Conservation (phyloP, 1,139 yeast genomes). For the Pichia inconspicua region DNA sequence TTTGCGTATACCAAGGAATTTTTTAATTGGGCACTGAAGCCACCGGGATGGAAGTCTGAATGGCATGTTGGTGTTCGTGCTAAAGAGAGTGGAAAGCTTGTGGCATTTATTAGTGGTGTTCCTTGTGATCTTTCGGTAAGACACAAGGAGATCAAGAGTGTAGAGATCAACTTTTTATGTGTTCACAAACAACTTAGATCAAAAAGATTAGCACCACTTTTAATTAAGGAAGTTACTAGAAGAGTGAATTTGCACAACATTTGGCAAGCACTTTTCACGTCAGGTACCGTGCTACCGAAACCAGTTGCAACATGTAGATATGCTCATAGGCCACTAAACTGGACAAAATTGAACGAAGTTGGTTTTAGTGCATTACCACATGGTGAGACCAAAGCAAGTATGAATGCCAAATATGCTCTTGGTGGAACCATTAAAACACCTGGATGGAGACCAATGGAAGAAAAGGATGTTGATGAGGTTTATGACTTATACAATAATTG, state of each 20-base stretch:
- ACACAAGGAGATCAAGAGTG: conserved; percentile 50
- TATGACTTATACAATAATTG: conserved; percentile 50
- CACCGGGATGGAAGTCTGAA: conserved; percentile 86
- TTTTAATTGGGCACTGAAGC: conserved; percentile 86
- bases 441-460: conserved; percentile 60
- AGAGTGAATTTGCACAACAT: conserved; percentile 75
- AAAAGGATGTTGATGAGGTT: conserved; percentile 59
- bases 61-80: conserved; percentile 96
- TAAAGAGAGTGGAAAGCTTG: conserved; percentile 62
- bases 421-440: conserved; percentile 48
- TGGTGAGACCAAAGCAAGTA: conserved; percentile 67
- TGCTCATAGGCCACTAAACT: conserved; percentile 88
- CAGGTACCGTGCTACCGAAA: conserved; percentile 83
- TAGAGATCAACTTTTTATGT: conserved; percentile 89
- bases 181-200: conserved; percentile 89
- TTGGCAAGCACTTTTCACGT: conserved; percentile 97
- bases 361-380: conserved; percentile 80
- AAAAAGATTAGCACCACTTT: conserved; percentile 89
- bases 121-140: conserved; percentile 69
- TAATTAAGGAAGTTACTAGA: conserved; percentile 90
- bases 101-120: conserved; percentile 88
- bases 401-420: conserved; percentile 73
- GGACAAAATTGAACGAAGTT: conserved; percentile 83
- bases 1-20: conserved; percentile 82
- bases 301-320: conserved; percentile 90